phyloP scores from a whole-genome alignment of 345 rosid species.

The Salix udensis region DNA sequence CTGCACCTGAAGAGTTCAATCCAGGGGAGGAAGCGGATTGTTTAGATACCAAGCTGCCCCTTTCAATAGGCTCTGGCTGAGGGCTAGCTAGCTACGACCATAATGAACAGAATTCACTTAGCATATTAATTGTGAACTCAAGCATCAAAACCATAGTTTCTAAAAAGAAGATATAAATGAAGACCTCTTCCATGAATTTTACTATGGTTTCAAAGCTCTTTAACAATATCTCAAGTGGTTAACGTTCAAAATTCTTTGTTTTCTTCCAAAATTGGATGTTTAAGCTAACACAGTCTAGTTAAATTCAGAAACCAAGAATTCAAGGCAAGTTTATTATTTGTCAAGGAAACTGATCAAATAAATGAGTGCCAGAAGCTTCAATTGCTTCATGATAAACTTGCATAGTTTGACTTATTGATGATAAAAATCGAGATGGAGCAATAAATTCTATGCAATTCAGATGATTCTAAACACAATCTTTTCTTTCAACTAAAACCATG shows the following conservation, averaged over 20 bases:
- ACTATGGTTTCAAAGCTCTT: background rate
- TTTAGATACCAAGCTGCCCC: slow-evolving; percentile 59
- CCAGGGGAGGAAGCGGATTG: slow-evolving; percentile 72
- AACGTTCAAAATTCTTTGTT: background rate
- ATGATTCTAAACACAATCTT: background rate
- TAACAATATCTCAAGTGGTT: background rate
- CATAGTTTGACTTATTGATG: background rate
- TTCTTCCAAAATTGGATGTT: background rate
- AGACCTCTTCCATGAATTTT: background rate
- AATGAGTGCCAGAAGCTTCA: background rate
- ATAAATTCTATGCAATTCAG: background rate
- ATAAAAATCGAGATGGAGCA: background rate
- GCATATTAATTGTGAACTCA: slow-evolving; percentile 12
- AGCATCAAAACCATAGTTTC: slow-evolving; percentile 3
- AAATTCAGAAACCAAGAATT: background rate
- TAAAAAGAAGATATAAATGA: background rate
- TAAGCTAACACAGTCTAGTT: background rate
- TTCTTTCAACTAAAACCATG: background rate
- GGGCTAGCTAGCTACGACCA: slow-evolving; percentile 62
- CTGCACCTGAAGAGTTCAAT: slow-evolving; percentile 52
- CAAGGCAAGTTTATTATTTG: slow-evolving; percentile 4
- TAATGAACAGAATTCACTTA: slow-evolving; percentile 17
- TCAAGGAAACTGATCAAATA: background rate
- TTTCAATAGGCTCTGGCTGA: slow-evolving; percentile 53
- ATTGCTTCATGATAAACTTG: background rate